Evolutionary conservation across 2,329 filamentous ascomycete genomes (phyloP).

Genomic region (Pleomassaria siparia): DNA sequence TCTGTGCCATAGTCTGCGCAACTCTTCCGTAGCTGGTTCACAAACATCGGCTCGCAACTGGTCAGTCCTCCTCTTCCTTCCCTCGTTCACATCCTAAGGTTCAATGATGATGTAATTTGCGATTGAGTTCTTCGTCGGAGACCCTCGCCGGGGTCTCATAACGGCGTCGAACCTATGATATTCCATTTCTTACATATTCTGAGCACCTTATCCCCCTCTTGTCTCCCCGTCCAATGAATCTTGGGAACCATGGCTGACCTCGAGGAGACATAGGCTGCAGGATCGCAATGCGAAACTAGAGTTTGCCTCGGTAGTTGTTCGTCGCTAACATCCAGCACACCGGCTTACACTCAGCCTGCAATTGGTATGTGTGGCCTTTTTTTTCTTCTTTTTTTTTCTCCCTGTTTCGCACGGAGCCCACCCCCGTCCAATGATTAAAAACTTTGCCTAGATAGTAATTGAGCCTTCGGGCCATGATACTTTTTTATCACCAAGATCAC

Average conservation of each 20-base stretch:
- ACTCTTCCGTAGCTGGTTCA: neutral
- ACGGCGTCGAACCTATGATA: slow-evolving; percentile 78
- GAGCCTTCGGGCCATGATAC: slow-evolving; percentile 60
- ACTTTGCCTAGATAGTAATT: slow-evolving; percentile 67
- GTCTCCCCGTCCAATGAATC: neutral
- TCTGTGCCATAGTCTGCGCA: neutral
- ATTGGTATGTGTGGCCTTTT: neutral
- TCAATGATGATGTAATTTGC: slow-evolving; percentile 98
- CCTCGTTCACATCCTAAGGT: slow-evolving; percentile 10
- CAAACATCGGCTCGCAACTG: slow-evolving; percentile 6
- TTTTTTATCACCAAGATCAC: slow-evolving; percentile 68
- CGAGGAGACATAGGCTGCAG: neutral
- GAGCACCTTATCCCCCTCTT: slow-evolving; percentile 48
- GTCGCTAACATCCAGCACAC: neutral
- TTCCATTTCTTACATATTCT: slow-evolving; percentile 99
- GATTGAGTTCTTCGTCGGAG: slow-evolving; percentile 87
- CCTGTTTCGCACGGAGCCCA: neutral
- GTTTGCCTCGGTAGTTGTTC: neutral
- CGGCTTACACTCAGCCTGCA: neutral
- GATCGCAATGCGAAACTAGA: neutral
- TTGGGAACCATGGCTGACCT: neutral
- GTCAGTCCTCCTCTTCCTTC: slow-evolving; percentile 22
- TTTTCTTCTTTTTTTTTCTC: too few species aligned
- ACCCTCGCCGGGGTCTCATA: slow-evolving; percentile 86
- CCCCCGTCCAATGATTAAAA: slow-evolving; percentile 66